These are phyloP conservation scores for Brasenia schreberi DNA, from an alignment of 164 flowering plant genomes.

Conservation along the genomic window DNA sequence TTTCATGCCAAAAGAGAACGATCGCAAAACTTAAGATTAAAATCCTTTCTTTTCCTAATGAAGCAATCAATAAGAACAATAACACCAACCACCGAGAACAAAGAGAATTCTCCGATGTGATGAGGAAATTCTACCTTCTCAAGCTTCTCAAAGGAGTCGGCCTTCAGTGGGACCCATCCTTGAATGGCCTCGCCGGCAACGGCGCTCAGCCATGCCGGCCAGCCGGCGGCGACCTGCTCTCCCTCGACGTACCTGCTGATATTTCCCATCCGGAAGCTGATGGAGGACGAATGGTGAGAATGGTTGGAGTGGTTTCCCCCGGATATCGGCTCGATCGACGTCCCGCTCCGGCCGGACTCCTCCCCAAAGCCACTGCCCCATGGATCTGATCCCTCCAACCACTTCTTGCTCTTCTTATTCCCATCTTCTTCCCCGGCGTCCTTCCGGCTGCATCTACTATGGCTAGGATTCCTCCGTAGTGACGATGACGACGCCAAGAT, in stretches of 20 bases:
- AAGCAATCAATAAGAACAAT: too few species aligned
- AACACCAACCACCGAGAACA: too few species aligned
- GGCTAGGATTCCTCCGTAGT: conserved; percentile 6
- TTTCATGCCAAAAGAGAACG: neutral
- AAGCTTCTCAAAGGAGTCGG: conserved; percentile 63
- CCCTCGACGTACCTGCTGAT: conserved; percentile 36
- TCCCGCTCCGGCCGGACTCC: conserved; percentile 15
- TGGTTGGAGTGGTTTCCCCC: conserved; percentile 5
- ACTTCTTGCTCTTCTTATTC: conserved; percentile 9
- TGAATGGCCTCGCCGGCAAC: conserved; percentile 72
- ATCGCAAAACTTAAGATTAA: neutral
- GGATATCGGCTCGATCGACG: neutral
- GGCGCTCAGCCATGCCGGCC: conserved; percentile 83
- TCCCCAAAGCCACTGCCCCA: conserved; percentile 1
- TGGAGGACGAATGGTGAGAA: conserved; percentile 11
- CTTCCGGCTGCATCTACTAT: neutral
- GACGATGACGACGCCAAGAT: conserved; percentile 10
- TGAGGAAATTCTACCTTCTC: conserved; percentile 47
- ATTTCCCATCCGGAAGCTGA: conserved; percentile 40
- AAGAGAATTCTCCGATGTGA: too few species aligned
- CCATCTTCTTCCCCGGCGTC: conserved; percentile 4
- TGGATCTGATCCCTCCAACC: neutral
- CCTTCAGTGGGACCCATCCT: conserved; percentile 72
- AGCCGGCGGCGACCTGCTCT: conserved; percentile 70
- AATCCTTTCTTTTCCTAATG: too few species aligned